Base-by-base conservation (phyloP, 164 flowering plant genomes). In the Liquidambar formosana region DNA sequence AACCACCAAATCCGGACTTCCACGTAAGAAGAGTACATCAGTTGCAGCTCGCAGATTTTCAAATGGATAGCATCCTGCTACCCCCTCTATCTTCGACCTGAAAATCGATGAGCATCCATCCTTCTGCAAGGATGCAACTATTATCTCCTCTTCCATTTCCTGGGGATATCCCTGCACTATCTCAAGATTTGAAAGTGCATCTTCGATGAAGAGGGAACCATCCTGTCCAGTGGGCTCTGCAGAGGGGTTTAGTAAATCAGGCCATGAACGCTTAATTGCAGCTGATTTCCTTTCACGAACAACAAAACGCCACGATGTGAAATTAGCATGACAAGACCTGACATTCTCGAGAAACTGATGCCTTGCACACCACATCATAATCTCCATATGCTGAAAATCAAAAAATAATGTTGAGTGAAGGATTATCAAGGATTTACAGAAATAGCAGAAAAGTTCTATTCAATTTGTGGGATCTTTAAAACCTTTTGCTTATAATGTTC, bases 131-230 rank as follows among this genome's bases (percentile, higher is more conserved):
- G 79, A 79, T 67, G 77, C 73, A 68, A 88, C 51, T 49, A 76
- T 84, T 46, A 70, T 41, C 63, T 85, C 89, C 53, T 82, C 87
- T 38, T 65, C 82, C 51, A 56, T 73, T 57, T 71, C 83, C 16
- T 64, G 71, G 18, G 57, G 57, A 70, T 63, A 22, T 52, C 54
- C 86, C 45, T 80, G 76, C 67, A 86, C 96, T 26, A 78, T 73
- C 47, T 86, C 93, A 70, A 96, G 86, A 84, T 96, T 89, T 61
- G 77, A 77, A 47, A 96, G 76, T 25, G 99, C 99, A 76, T 93
- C 99, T 79, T 96, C 99, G 77, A 96, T 90, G 76, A 96, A 96
- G 48, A 96, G 86, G 49, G 97, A 81, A 1, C 81, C 86, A 72
- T 72, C 79, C 59, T 71, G 86, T 73, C 61, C 27, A 33, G 73